Base-by-base conservation (phyloP, 139 green algal genomes). In the Eudorina sp. region DNA sequence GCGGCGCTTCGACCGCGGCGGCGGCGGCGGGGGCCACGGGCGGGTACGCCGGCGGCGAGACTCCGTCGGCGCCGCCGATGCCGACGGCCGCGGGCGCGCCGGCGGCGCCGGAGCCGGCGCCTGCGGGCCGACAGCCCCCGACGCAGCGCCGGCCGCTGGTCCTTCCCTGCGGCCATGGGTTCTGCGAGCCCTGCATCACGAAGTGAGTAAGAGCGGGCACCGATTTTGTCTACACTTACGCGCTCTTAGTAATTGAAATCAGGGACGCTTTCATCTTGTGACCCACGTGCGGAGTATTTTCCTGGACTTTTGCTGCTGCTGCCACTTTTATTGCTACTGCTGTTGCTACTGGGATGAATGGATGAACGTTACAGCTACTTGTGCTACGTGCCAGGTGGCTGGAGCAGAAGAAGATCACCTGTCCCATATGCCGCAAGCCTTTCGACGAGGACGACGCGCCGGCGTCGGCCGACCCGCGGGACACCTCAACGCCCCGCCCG, bases 141-240 rank as follows among this genome's bases (percentile, higher is more conserved):
- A 3, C 40, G 89, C 55, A 55, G 58, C 72, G 80, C 43, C 66
- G 73, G 36, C 85, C 92, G 34, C 41, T 94, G 66, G 68, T 91
- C 36, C 82, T 95, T 60, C 89, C 90, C 4, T 95, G 94, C 53
- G 94, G 94, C 13, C 94, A 96, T 81, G 91, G 91, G 55, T 95
- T 95, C 84, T 96, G 94, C 58, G 93, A 94, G 80, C 74, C 89
- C 4, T 96, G 94, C 92, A 93, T 96, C n/a, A 84, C 89, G 48
- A 84, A 90, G 72, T 95, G 90, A 83, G 64, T 91, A 14, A 21
- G 55, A 25, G 58, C 18, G 77, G 23, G 7, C n/a, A n/a, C n/a
- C n/a, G n/a, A n/a, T n/a, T n/a, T n/a, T n/a, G n/a, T n/a, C n/a
- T n/a, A n/a, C n/a, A n/a, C n/a, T n/a, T n/a, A n/a, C n/a, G n/a